A percentile compares a stretch with the other conserved stretches of the same genome.
phyloP scores from a whole-genome alignment of 129 eudicot genomes.

The Sambucus nigra region DNA sequence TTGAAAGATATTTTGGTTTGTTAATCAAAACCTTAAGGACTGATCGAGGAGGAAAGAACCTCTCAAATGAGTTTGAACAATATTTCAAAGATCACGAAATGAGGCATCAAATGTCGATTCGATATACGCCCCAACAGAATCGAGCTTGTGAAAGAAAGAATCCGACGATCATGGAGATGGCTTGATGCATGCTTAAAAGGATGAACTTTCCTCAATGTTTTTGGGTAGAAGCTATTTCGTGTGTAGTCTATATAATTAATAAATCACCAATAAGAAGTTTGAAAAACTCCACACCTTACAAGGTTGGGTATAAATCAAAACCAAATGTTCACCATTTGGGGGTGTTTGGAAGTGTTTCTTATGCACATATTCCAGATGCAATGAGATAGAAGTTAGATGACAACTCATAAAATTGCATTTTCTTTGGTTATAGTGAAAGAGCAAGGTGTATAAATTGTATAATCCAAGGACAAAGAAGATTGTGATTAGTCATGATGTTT shows the following conservation, averaged over 20 bases:
- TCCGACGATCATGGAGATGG: constrained; percentile 3
- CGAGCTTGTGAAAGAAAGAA: constrained; percentile 9
- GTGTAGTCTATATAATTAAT: not conserved
- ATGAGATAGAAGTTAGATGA: not conserved
- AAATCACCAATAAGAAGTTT: not conserved
- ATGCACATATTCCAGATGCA: not conserved
- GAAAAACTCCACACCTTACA: not conserved
- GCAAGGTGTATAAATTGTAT: not conserved
- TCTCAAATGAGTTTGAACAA: not conserved
- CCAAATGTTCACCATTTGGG: not conserved
- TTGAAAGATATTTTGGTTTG: not conserved
- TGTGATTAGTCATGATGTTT: not conserved
- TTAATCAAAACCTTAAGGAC: not conserved
- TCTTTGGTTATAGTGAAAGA: not conserved
- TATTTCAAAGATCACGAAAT: constrained; percentile 3
- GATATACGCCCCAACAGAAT: constrained; percentile 2
- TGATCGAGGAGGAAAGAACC: not conserved
- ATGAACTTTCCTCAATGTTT: not conserved
- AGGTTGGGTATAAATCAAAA: not conserved
- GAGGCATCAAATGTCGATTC: not conserved
- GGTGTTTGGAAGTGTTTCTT: constrained; percentile 2
- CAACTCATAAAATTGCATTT: not conserved
- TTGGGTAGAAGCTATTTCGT: not conserved
- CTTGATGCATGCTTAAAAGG: not conserved
- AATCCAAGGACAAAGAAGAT: not conserved